Percentiles rank a stretch among this genome's conserved stretches.
Conservation (phyloP, 2,329 filamentous ascomycete genomes). For the Exophiala calicioides region DNA sequence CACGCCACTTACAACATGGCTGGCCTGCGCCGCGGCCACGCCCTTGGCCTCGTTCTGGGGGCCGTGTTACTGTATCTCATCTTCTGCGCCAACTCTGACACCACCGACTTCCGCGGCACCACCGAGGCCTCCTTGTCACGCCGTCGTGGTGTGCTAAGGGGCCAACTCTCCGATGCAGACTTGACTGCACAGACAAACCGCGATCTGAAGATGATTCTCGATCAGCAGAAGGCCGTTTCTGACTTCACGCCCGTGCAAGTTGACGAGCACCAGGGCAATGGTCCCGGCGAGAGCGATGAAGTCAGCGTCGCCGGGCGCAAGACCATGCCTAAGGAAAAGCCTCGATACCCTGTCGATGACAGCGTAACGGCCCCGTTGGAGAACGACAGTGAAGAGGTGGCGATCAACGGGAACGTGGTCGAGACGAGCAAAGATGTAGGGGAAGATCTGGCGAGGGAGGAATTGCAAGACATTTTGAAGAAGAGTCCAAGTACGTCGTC, state of each 20-base stretch:
- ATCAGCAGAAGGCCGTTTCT: slow-evolving; percentile 17
- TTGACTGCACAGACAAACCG: slow-evolving; percentile 29
- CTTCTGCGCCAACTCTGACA: slow-evolving; percentile 25
- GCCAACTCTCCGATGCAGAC: slow-evolving; percentile 28
- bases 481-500: slow-evolving; percentile 73
- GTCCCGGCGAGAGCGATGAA: slow-evolving; percentile 6
- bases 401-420: slow-evolving; percentile 13
- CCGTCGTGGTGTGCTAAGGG: slow-evolving; percentile 24
- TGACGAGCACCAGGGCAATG: slow-evolving; percentile 1
- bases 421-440: slow-evolving; percentile 41
- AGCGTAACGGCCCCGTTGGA: slow-evolving; percentile 4
- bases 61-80: slow-evolving; percentile 28
- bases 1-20: slow-evolving; percentile 9
- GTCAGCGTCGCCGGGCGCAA: slow-evolving; percentile 40
- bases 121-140: slow-evolving; percentile 30
- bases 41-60: slow-evolving; percentile 20
- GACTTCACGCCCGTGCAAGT: slow-evolving; percentile 10
- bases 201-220: slow-evolving; percentile 28
- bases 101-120: slow-evolving; percentile 26
- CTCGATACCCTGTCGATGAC: slow-evolving; percentile 25
- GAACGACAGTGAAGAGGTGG: slow-evolving; percentile 7
- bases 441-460: slow-evolving; percentile 66
- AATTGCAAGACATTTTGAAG: slow-evolving; percentile 78
- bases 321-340: slow-evolving; percentile 31
- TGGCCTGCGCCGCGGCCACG: slow-evolving; percentile 20